Conservation (phyloP, 371 early-diverging fungal genomes). For the Mucor circinelloides region DNA sequence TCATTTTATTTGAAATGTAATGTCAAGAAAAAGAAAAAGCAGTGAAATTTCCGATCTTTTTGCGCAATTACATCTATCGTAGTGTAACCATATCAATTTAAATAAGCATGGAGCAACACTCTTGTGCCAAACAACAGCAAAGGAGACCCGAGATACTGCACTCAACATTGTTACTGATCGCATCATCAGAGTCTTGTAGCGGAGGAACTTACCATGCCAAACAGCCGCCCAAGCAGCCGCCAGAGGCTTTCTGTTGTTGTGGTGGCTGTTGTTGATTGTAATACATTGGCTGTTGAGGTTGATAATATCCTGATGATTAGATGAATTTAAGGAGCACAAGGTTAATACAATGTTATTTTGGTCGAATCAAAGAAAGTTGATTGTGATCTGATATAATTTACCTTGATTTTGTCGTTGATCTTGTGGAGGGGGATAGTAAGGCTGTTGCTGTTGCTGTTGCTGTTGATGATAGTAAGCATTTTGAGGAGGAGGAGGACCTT, state of each 20-base stretch:
- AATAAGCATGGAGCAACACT: constrained; percentile 4
- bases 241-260: neutral
- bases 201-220: constrained; percentile 4
- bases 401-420: constrained; percentile 2
- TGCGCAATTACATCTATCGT: neutral
- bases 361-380: neutral
- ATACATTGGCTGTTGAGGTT: constrained; percentile 22
- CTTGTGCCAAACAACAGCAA: constrained; percentile 16
- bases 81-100: constrained; percentile 1
- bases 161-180: neutral
- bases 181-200: neutral
- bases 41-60: neutral
- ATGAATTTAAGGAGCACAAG: neutral
- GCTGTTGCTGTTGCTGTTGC: neutral
- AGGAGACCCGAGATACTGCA: constrained; percentile 6
- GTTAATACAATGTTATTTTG: neutral
- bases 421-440: neutral
- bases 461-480: constrained; percentile 6
- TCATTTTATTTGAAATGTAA: neutral
- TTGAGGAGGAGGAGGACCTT: constrained; percentile 1
- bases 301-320: constrained; percentile 13
- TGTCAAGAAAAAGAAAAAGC: neutral
- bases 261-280: neutral
- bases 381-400: neutral
- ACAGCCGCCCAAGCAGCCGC: neutral